phyloP scores from a whole-genome alignment of 306 rosid species.

The Trifolium subterraneum region DNA sequence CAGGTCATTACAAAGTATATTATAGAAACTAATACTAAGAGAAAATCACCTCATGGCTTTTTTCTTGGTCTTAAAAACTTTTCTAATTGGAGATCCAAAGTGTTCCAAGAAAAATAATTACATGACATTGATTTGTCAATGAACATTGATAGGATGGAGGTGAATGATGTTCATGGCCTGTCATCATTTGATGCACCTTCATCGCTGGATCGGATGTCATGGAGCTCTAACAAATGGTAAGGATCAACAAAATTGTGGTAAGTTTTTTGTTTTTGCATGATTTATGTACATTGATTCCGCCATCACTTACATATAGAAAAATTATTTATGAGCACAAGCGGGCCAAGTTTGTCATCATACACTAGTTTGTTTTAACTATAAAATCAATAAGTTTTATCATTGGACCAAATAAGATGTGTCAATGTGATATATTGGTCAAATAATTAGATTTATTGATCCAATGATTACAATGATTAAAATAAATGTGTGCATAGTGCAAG shows the following conservation, averaged over 20 bases:
- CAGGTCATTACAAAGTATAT: too few species aligned
- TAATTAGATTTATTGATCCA: too few species aligned
- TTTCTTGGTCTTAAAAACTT: conserved; percentile 56
- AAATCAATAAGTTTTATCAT: too few species aligned
- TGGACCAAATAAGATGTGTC: too few species aligned
- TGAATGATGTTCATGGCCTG: neutral
- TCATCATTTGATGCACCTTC: conserved; percentile 48
- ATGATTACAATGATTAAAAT: too few species aligned
- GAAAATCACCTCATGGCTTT: conserved; percentile 5
- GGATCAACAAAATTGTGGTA: conserved; percentile 53
- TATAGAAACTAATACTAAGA: conserved; percentile 49
- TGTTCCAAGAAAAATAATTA: conserved; percentile 41
- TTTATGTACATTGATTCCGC: too few species aligned
- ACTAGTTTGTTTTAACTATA: too few species aligned
- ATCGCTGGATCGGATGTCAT: conserved; percentile 58
- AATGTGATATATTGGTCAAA: too few species aligned
- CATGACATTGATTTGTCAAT: neutral
- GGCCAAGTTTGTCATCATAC: too few species aligned
- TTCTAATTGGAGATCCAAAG: conserved; percentile 60
- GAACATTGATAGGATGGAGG: neutral
- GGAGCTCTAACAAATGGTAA: conserved; percentile 59
- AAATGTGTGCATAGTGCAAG: too few species aligned
- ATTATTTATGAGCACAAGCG: too few species aligned
- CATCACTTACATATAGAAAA: too few species aligned
- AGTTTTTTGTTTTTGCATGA: conserved; percentile 19